Evolutionary conservation across 2,329 filamentous ascomycete species (phyloP), one percentile per base, ranked within the genome.

Genomic region (Sporothrix phasma): DNA sequence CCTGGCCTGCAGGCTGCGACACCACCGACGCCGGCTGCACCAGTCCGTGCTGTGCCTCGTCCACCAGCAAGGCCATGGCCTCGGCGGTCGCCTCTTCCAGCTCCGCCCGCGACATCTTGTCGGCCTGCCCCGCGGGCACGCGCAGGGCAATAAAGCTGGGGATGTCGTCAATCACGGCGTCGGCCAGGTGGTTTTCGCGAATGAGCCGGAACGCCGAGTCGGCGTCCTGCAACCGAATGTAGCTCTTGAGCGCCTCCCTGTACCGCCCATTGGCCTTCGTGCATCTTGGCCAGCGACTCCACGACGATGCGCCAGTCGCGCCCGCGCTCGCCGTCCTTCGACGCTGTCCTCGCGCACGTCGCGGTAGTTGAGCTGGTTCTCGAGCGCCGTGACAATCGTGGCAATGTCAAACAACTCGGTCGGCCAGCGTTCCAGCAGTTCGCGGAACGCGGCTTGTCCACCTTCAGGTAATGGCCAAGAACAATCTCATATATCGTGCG

Each of bases 241-340:
- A 96, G 74, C 88, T 94, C 71, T 85, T 87, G 51, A 99, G 78
- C 1, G 95, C 93, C 72, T 97, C 92, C 63, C 89, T 83, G 68
- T 90, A 87, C 64, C 89, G 86, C 0, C 90, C 90, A 68, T 87
- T 88, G 8, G 89, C 89, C 64, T n/a, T 97, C 84, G 72, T 93
- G 90, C 17, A 99, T 79, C 71, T 87, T 91, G 0, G 91, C 93
- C 41, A 99, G 79, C 65, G 89, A 86, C 71, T 92, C 90, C 77
- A 92, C 86, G n/a, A 99, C 82, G 65, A 95, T 89, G 26, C 85
- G 85, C 93, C 93, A 97, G 71, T 97, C 92, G 63, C 88, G 79
- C 0, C 88, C 88, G 67, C 81, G 82, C 68, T 88, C 83, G 2
- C 88, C 88, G 65, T 85, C 85, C 71, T n/a, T 94, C 88, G 41